Percentiles rank a stretch among this genome's conserved stretches.
Evolutionary conservation across 371 early-diverging fungal genomes (phyloP).

Genomic region (Cladochytrium tenue): DNA sequence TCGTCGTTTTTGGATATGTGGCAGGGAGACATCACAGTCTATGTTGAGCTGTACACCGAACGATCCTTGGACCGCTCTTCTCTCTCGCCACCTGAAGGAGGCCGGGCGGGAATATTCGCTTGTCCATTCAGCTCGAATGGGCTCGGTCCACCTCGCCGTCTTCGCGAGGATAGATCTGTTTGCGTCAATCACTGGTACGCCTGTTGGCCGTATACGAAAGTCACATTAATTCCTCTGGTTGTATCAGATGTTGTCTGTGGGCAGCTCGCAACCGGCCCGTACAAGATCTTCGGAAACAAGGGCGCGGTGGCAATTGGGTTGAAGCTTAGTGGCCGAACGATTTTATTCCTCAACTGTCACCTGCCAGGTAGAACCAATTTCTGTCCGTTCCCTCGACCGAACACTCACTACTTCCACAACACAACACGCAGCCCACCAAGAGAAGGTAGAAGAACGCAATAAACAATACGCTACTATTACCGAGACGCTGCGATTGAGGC

Average conservation of each 20-base stretch:
- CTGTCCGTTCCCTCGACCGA: background rate
- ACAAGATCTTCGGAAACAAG: conserved; percentile 47
- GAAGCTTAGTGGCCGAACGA: conserved; percentile 54
- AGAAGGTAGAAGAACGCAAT: conserved; percentile 17
- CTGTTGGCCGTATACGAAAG: too few species aligned
- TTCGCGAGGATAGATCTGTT: too few species aligned
- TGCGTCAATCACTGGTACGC: too few species aligned
- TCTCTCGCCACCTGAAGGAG: background rate
- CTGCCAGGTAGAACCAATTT: conserved; percentile 58
- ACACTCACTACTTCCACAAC: background rate
- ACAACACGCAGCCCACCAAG: conserved; percentile 23
- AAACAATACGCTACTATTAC: conserved; percentile 35
- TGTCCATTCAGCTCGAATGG: conserved; percentile 50
- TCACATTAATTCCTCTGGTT: too few species aligned
- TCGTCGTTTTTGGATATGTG: conserved; percentile 30
- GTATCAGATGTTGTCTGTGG: conserved; percentile 15
- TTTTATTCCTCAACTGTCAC: conserved; percentile 76
- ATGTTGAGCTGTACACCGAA: background rate
- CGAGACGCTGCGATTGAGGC: conserved; percentile 2
- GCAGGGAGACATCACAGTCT: conserved; percentile 63
- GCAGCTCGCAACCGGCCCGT: conserved; percentile 43
- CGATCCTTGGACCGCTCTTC: background rate
- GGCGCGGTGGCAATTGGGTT: conserved; percentile 54
- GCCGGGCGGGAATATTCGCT: conserved; percentile 50
- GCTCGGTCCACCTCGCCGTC: background rate